Evolutionary conservation across 2,329 filamentous ascomycete species (phyloP), one percentile per base, ranked within the genome.

Genomic region (Chaetoscypha palmicola): DNA sequence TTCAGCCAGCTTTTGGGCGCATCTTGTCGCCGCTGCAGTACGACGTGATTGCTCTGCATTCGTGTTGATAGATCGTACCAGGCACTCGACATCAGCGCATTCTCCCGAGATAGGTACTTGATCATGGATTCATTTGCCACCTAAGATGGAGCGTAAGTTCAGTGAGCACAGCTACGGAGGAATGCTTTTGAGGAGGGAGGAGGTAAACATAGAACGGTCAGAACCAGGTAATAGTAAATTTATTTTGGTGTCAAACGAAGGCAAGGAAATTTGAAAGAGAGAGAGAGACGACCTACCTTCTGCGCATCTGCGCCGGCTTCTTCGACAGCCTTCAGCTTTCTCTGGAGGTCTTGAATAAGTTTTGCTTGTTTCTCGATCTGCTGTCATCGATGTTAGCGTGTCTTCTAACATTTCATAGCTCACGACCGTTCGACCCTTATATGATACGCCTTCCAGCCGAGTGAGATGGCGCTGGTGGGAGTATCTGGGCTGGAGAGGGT

Each of bases 11-110:
- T 90, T 65, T 79, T 83, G 11, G 86, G 83, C 54, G 76, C 76
- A 56, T 91, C 85, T 55, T 79, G 78, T 54, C 84, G 74, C 53
- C 87, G 71, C 60, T 89, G 83, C 50, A 94, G 66, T 43, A 86
- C 79, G 32, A 91, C 82, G 50, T 86, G 85, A 62, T 90, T 91
- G 67, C 84, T 89, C 66, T 92, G 86, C 54, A 94, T 65, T 40
- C 87, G 74, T 60, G 74, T 81, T 20, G 82, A 81, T 57, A 92
- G 75, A 63, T 91, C 86, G 66, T 90, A 90, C 86, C 86, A 94
- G 2, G 87, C 87, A n/a, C 81, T 84, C 20, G 82, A 72, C 57
- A 94, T 87, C 60, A 92, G 73, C 30, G 75, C 74, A 62, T 87
- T 88, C 64, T 94, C 87, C 55, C 83, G 77, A 62, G 84, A 76